Base-by-base conservation (phyloP, 352 stramenopile genomes). In the Globisporangium orthogonon region DNA sequence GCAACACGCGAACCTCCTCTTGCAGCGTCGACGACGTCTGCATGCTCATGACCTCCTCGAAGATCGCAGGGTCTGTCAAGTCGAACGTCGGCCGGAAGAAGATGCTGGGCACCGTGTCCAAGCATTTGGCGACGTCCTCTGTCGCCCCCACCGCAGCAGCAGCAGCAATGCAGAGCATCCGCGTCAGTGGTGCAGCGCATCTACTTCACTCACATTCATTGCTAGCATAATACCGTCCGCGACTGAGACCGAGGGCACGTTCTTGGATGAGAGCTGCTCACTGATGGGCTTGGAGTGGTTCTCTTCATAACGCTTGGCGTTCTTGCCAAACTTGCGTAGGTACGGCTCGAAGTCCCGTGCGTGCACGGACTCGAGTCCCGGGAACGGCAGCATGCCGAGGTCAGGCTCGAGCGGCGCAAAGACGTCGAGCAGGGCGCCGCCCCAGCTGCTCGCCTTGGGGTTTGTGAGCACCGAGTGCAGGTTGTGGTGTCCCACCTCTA, bases 401-500 rank as follows among this genome's bases (percentile, higher is more conserved):
- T 94, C 84, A 4, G 77, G 56, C 46, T 89, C 82, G 28, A 89
- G 65, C 52, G 81, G 80, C 45, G 87, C 90, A 28, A 94, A 74
- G 50, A 72, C 80, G 48, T 94, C 84, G 6, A 94, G 68, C 46
- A 92, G 52, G 28, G 77, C 71, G 40, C 73, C 75, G 50, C 78
- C 66, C 84, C 84, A 94, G 63, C 81, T 83, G 47, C 56, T 81
- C 6, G 74, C 80, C 55, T 89, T 87, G 5, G 85, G 85, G 49
- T 91, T 91, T 0, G 78, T 87, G 39, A 95, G 68, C 52, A 95
- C 85, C 33, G 85, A 93, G 67, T 95, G 81, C 30, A 95, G 59
- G 54, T 95, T 95, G 63, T 95, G 83, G 39, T 91, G 77, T 37
- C 62, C 85, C 56, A 89, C 73, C 10, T 71, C 68, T 13, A 91